Percentiles rank a stretch among this genome's conserved stretches.
These are phyloP conservation scores for Backusella sp. DNA, from an alignment of 192 early-diverging fungal species.

Conservation along the genomic window DNA sequence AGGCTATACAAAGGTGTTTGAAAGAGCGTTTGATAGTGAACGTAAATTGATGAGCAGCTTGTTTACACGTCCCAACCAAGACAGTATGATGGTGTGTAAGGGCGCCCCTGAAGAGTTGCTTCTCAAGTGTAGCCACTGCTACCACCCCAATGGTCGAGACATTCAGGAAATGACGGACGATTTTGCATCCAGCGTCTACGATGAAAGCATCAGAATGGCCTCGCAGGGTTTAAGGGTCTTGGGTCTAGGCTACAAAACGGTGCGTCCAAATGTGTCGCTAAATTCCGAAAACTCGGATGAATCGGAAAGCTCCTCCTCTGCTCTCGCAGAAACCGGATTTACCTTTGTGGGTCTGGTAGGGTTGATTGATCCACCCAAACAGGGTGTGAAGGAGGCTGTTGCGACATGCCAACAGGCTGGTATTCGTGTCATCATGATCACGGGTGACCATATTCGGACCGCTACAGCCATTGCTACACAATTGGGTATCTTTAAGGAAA, in stretches of 20 bases:
- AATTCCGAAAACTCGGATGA: background rate
- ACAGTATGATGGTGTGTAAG: constrained; percentile 51
- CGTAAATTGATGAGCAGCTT: constrained; percentile 94
- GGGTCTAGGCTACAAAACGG: constrained; percentile 75
- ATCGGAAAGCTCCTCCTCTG: constrained; percentile 35
- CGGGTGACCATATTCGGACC: constrained; percentile 93
- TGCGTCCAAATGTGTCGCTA: constrained; percentile 26
- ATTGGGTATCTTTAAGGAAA: constrained; percentile 80
- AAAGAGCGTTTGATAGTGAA: constrained; percentile 92
- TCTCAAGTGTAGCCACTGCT: constrained; percentile 47
- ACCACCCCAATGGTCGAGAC: background rate
- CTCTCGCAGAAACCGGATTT: constrained; percentile 58
- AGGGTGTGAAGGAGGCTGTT: constrained; percentile 81
- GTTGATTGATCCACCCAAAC: constrained; percentile 89
- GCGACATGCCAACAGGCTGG: constrained; percentile 86
- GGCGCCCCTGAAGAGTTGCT: constrained; percentile 93
- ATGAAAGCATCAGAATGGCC: constrained; percentile 73
- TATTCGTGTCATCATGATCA: constrained; percentile 97
- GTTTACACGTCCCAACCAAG: constrained; percentile 42
- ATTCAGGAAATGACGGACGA: constrained; percentile 48
- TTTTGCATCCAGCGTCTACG: constrained; percentile 62
- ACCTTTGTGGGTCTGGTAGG: constrained; percentile 90
- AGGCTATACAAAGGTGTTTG: constrained; percentile 53
- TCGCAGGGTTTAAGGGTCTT: constrained; percentile 84
- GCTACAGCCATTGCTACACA: constrained; percentile 90